Evolutionary conservation across 805 yeast genomes (phyloP).

Genomic region (Teunomyces cretensis): DNA sequence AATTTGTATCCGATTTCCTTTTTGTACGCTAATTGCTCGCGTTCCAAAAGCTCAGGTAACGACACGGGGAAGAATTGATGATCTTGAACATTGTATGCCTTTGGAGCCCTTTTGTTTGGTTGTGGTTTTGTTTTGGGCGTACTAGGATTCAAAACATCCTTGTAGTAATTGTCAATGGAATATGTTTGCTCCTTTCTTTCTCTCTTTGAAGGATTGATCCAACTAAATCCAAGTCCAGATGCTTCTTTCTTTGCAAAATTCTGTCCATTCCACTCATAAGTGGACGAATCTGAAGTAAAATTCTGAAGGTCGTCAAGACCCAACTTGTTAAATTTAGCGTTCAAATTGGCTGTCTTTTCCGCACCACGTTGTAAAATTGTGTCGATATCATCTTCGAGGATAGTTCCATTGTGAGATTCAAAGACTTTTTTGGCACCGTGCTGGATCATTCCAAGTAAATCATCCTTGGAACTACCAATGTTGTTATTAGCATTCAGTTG

Average conservation of each 20-base stretch:
- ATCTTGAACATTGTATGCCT: slow-evolving; percentile 61
- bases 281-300: slow-evolving; percentile 82
- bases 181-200: slow-evolving; percentile 78
- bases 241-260: slow-evolving; percentile 62
- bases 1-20: slow-evolving; percentile 59
- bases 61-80: slow-evolving; percentile 70
- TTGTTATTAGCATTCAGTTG: slow-evolving; percentile 40
- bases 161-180: slow-evolving; percentile 73
- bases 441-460: slow-evolving; percentile 90
- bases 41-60: slow-evolving; percentile 52
- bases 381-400: slow-evolving; percentile 73
- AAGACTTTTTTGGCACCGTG: slow-evolving; percentile 92
- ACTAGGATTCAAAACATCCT: slow-evolving; percentile 54
- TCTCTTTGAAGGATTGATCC: slow-evolving; percentile 76
- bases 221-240: slow-evolving; percentile 44
- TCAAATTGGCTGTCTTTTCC: slow-evolving; percentile 73
- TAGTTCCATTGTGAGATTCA: slow-evolving; percentile 42
- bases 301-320: slow-evolving; percentile 94
- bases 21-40: slow-evolving; percentile 65
- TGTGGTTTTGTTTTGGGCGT: slow-evolving; percentile 19
- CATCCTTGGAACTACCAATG: slow-evolving; percentile 72
- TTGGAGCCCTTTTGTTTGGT: slow-evolving; percentile 52
- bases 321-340: slow-evolving; percentile 77
- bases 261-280: slow-evolving; percentile 96
- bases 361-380: slow-evolving; percentile 78